Evolutionary conservation across 306 rosid species (phyloP).

Genomic region (Cicer pinnatifidum): DNA sequence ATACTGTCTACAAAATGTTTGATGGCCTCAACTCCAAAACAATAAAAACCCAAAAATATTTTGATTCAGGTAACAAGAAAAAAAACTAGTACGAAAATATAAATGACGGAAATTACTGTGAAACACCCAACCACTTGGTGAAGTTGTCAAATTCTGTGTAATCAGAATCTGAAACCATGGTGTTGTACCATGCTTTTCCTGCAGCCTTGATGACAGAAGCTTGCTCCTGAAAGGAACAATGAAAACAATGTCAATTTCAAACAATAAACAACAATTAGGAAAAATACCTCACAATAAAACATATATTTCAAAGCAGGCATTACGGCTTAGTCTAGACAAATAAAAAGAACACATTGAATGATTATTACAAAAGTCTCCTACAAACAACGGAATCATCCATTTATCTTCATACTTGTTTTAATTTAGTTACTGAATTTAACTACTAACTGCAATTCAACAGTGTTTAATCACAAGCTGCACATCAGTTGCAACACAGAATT

Average conservation of each 20-base stretch:
- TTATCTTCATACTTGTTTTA: not conserved
- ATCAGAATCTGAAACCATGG: slow-evolving; percentile 86
- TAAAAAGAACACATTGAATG: not conserved
- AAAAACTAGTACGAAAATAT: not conserved
- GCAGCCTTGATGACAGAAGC: slow-evolving; percentile 71
- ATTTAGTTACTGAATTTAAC: not conserved
- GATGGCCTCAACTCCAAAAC: not conserved
- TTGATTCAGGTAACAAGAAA: not conserved
- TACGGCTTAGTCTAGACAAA: not conserved
- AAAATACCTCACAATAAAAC: not conserved
- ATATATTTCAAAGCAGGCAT: not conserved
- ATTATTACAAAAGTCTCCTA: not conserved
- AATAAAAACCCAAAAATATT: not conserved
- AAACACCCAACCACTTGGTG: slow-evolving; percentile 73
- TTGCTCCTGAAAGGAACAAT: slow-evolving; percentile 57
- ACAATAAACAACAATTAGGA: not conserved
- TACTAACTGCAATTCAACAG: not conserved
- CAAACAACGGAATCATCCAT: not conserved
- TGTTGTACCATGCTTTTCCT: slow-evolving; percentile 78
- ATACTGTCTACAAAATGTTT: not conserved
- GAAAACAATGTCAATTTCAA: not conserved
- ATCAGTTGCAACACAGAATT: not conserved
- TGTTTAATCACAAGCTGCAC: not conserved
- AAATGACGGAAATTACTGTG: slow-evolving; percentile 17
- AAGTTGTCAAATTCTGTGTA: slow-evolving; percentile 81